A percentile compares a stretch with the other conserved stretches of the same genome.
phyloP scores from a whole-genome alignment of 139 green algal species.

The Penium margaritaceum region DNA sequence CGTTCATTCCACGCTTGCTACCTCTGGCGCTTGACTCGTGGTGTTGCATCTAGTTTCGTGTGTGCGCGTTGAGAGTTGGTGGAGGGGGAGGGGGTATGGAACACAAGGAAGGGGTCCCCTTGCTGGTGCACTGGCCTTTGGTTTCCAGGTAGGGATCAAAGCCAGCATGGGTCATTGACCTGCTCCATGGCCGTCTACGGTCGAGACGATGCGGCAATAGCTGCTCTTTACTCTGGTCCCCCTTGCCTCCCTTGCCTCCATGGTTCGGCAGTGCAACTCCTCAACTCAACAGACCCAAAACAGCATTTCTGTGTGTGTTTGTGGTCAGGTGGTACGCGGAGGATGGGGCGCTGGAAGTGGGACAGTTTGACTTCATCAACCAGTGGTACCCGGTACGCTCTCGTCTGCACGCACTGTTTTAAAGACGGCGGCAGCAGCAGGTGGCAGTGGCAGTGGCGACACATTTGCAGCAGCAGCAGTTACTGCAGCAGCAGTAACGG shows the following conservation, averaged over 20 bases:
- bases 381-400: neutral
- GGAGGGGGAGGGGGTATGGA: too few species aligned
- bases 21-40: too few species aligned
- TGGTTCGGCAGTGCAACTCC: too few species aligned
- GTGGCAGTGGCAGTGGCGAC: neutral
- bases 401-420: neutral
- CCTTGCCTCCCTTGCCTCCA: too few species aligned
- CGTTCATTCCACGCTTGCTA: too few species aligned
- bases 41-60: too few species aligned
- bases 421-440: neutral
- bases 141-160: neutral
- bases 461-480: neutral
- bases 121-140: too few species aligned
- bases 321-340: neutral
- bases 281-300: neutral
- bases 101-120: too few species aligned
- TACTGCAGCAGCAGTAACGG: neutral
- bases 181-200: neutral
- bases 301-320: neutral
- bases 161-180: neutral
- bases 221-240: too few species aligned
- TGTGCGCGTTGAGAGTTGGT: too few species aligned
- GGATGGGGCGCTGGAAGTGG: neutral
- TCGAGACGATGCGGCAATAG: neutral
- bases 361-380: neutral